phyloP scores from a whole-genome alignment of 495 filamentous ascomycete species.

The Podospora pseudopauciseta region DNA sequence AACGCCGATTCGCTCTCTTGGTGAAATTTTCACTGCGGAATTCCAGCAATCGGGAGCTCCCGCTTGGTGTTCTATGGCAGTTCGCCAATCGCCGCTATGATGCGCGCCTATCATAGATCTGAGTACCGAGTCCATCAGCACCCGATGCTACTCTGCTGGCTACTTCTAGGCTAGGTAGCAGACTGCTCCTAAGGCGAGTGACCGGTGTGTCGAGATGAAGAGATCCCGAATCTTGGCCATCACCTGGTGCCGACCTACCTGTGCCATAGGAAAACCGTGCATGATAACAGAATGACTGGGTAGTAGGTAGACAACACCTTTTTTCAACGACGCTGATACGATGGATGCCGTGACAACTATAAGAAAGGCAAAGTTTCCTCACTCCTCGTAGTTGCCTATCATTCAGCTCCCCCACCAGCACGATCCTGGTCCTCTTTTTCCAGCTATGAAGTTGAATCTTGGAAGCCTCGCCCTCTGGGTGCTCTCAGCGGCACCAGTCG shows the following conservation, averaged over 20 bases:
- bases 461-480: slow-evolving; percentile 11
- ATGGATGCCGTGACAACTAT: too few species aligned
- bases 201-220: neutral
- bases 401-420: too few species aligned
- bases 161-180: neutral
- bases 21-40: neutral
- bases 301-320: too few species aligned
- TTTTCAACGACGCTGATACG: too few species aligned
- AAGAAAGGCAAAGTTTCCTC: too few species aligned
- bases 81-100: neutral
- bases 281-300: too few species aligned
- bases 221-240: neutral
- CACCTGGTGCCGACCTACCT: too few species aligned
- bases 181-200: neutral
- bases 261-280: too few species aligned
- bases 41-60: neutral
- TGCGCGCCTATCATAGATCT: neutral
- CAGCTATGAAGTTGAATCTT: slow-evolving; percentile 7
- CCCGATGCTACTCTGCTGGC: neutral
- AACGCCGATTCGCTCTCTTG: neutral
- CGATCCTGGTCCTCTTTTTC: neutral
- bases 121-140: neutral
- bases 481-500: slow-evolving; percentile 9
- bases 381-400: too few species aligned
- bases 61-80: neutral